phyloP scores from a whole-genome alignment of 495 filamentous ascomycete species.

The Xylaria cubensis region DNA sequence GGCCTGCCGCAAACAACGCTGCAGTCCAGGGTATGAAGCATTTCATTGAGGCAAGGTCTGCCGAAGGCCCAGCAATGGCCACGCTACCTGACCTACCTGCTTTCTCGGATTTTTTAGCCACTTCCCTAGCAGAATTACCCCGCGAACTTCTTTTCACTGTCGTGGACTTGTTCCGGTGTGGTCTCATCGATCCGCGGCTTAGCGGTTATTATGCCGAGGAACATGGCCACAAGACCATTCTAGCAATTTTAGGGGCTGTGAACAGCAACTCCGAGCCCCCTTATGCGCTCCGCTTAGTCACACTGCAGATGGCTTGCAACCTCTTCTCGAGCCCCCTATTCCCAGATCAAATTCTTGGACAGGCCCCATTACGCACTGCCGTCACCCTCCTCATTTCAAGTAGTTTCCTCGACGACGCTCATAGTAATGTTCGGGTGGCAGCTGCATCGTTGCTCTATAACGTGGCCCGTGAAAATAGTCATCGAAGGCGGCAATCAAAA shows the following conservation, averaged over 20 bases:
- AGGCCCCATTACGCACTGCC: constrained; percentile 44
- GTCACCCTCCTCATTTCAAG: constrained; percentile 57
- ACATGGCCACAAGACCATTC: constrained; percentile 64
- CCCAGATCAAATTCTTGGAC: constrained; percentile 48
- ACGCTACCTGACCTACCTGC: constrained; percentile 65
- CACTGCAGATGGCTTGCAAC: constrained; percentile 68
- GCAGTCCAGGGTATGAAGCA: constrained; percentile 63
- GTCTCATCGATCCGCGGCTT: constrained; percentile 82
- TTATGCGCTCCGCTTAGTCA: constrained; percentile 83
- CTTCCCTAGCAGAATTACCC: constrained; percentile 58
- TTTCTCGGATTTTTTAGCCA: constrained; percentile 60
- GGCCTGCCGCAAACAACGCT: constrained; percentile 56
- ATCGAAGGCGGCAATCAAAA: constrained; percentile 61
- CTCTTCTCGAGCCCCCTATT: constrained; percentile 69
- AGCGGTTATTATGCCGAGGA: constrained; percentile 87
- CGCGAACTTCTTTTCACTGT: constrained; percentile 73
- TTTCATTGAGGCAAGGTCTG: constrained; percentile 67
- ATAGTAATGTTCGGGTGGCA: constrained; percentile 68
- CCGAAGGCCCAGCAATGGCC: constrained; percentile 61
- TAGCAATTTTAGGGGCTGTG: constrained; percentile 66
- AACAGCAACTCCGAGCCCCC: constrained; percentile 61
- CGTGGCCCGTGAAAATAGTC: constrained; percentile 72
- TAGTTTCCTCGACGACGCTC: constrained; percentile 61
- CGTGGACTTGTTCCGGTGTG: constrained; percentile 79
- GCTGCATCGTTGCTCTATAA: constrained; percentile 87